Conservation (phyloP, 441 rosid species). For the Euphorbia schlechtendalii region DNA sequence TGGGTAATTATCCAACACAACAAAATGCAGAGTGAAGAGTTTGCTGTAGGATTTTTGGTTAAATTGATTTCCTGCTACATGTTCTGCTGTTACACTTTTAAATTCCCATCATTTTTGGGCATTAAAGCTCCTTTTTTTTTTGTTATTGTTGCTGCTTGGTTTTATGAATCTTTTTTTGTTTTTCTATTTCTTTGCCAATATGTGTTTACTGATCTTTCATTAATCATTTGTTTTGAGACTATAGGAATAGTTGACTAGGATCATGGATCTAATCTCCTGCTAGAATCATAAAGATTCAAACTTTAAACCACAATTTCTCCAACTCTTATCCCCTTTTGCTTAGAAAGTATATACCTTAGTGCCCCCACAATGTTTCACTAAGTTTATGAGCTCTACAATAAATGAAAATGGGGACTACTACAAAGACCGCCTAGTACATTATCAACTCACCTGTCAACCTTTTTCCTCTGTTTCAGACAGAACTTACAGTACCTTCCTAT, state of each 20-base stretch:
- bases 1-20: constrained; percentile 46
- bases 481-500: not conserved
- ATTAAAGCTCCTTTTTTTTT: not conserved
- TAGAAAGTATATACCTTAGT: not conserved
- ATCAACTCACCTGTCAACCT: not conserved
- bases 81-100: not conserved
- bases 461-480: not conserved
- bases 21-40: constrained; percentile 31
- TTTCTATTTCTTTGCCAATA: not conserved
- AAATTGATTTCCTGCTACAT: constrained; percentile 22
- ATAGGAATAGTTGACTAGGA: not conserved
- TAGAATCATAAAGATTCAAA: not conserved
- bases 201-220: not conserved
- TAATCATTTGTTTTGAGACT: not conserved
- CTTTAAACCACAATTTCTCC: not conserved
- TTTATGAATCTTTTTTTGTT: not conserved
- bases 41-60: constrained; percentile 33
- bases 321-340: not conserved
- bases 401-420: not conserved
- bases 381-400: not conserved
- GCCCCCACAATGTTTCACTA: not conserved
- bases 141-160: not conserved
- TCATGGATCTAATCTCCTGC: not conserved
- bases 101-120: not conserved
- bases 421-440: not conserved